phyloP scores from a whole-genome alignment of 139 green algal genomes.

The Chlorella ohadii region DNA sequence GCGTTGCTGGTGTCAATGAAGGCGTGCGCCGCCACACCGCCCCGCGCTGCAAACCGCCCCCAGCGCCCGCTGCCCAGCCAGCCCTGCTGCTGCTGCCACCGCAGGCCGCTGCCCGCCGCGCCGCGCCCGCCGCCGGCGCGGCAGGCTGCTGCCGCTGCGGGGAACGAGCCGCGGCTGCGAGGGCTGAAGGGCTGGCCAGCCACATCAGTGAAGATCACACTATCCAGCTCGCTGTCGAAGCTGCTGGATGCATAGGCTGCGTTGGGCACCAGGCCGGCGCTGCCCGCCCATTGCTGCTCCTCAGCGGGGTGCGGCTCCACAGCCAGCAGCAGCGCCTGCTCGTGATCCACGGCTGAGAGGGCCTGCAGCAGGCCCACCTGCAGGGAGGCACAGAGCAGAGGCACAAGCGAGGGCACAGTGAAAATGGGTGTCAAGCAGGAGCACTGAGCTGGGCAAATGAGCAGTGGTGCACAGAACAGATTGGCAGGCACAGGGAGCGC shows the following conservation, averaged over 20 bases:
- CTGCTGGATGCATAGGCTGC: slow-evolving; percentile 4
- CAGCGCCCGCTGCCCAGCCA: background rate
- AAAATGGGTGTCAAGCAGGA: too few species aligned
- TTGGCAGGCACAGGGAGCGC: too few species aligned
- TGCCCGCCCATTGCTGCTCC: background rate
- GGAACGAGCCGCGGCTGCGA: background rate
- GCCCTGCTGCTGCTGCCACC: background rate
- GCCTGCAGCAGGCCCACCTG: slow-evolving; percentile 34
- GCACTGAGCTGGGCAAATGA: too few species aligned
- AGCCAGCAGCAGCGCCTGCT: background rate
- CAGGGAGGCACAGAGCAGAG: too few species aligned
- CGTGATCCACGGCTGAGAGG: slow-evolving; percentile 16
- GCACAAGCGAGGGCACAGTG: too few species aligned
- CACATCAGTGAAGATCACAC: background rate
- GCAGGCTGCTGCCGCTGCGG: background rate
- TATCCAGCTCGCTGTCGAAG: background rate
- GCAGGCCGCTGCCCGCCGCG: slow-evolving; percentile 1
- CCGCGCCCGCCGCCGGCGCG: background rate
- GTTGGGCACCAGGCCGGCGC: background rate
- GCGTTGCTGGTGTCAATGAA: too few species aligned
- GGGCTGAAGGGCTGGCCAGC: background rate
- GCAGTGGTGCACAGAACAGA: too few species aligned
- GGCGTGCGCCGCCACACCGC: too few species aligned
- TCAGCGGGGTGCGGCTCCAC: background rate
- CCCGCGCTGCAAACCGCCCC: too few species aligned